Base-by-base conservation (phyloP, 106 monocot species). In the Dioscorea alata region DNA sequence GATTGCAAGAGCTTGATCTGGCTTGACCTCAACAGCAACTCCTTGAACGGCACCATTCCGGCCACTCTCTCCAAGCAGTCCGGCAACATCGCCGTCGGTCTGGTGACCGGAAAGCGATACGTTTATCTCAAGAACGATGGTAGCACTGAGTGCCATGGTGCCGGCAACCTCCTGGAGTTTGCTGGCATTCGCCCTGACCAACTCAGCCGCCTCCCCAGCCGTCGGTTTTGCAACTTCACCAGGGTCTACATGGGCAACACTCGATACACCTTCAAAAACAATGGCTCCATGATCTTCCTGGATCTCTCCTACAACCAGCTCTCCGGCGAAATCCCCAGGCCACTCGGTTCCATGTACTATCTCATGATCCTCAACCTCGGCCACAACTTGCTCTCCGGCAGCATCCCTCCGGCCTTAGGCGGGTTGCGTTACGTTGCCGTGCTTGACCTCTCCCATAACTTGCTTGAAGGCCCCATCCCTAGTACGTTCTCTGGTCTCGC, bases 1-100 rank as follows among this genome's bases (percentile, higher is more conserved):
- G 82, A 91, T 68, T 95, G 94, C 74, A 85, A 86, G 85, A 95
- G 94, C 79, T 67, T 95, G 57, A 79, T 95, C 13, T 95, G 94
- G 94, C 62, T 95, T 1, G 94, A 95, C 61, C 81, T 95, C 33
- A 95, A 88, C 67, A 90, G 83, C 58, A 95, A 95, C 57, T 76
- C 53, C 31, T 66, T 95, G 21, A 86, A 80, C 17, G 94, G 94
- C 23, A 66, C 76, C 7, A 91, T 95, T 14, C 94, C 94, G 13
- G 52, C 69, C 12, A 66, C 81, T 15, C 67, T 95, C 18, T 58
- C 94, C 5, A 83, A 81, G 69, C 94, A 95, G 63, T 91, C 94
- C 0, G 94, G 94, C 49, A 86, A 83, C 10, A 86, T 95, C 9
- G 83, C 88, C 0, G 90, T 83, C 59, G 88, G 94, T 2, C 69